Conservation (phyloP, 179 eudicot species). For the Spergularia azorica region DNA sequence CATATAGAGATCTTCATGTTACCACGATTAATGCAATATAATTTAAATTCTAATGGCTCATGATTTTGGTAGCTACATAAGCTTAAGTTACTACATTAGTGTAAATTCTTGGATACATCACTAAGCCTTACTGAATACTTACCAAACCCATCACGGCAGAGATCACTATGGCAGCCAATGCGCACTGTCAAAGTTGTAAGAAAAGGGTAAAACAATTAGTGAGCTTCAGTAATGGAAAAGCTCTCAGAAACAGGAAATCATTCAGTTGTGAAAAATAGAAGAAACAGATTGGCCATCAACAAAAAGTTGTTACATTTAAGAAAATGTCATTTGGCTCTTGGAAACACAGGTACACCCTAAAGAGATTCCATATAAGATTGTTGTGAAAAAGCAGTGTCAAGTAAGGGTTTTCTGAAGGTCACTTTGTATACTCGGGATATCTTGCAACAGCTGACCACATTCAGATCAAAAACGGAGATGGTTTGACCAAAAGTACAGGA, state of each 20-base stretch:
- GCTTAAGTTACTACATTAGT: not conserved
- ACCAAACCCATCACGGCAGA: slow-evolving; percentile 98
- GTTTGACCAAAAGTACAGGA: not conserved
- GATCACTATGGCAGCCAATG: slow-evolving; percentile 90
- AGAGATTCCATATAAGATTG: too few species aligned
- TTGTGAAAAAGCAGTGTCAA: not conserved
- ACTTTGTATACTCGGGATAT: not conserved
- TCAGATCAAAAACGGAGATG: not conserved
- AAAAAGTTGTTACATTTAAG: too few species aligned
- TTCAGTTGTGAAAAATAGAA: not conserved
- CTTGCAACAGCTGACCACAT: not conserved
- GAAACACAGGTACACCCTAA: too few species aligned
- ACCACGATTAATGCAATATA: too few species aligned
- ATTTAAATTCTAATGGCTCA: too few species aligned
- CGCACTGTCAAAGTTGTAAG: slow-evolving; percentile 58
- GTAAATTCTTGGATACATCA: not conserved
- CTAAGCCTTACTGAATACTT: slow-evolving; percentile 30
- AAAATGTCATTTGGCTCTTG: too few species aligned
- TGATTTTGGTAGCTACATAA: not conserved
- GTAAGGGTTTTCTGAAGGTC: not conserved
- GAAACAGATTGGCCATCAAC: not conserved
- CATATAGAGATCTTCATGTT: too few species aligned
- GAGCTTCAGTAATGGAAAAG: slow-evolving; percentile 27
- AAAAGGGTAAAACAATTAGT: slow-evolving; percentile 14
- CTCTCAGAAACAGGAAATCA: slow-evolving; percentile 12